phyloP scores from a whole-genome alignment of 2,329 filamentous ascomycete genomes.

The Cladobotryum protrusum region DNA sequence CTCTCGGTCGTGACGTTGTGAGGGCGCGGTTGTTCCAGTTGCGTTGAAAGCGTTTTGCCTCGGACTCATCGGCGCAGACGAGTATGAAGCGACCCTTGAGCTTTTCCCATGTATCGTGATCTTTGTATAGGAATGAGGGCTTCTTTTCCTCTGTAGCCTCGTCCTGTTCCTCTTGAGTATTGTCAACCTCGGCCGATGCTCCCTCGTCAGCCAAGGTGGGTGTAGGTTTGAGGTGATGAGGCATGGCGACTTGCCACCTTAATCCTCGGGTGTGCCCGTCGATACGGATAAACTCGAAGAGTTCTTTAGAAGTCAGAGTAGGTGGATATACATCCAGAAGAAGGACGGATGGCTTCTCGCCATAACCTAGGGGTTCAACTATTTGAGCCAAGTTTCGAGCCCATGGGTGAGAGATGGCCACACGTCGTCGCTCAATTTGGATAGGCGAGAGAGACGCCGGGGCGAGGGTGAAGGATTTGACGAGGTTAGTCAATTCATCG shows the following conservation, averaged over 20 bases:
- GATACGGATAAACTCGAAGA: constrained; percentile 33
- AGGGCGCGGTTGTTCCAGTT: constrained; percentile 34
- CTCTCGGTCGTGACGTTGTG: constrained; percentile 10
- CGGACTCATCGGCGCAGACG: constrained; percentile 23
- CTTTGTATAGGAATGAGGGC: background rate
- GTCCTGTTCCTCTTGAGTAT: constrained; percentile 12
- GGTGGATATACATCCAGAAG: constrained; percentile 26
- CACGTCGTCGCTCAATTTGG: constrained; percentile 15
- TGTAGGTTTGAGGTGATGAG: constrained; percentile 12
- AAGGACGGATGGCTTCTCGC: constrained; percentile 22
- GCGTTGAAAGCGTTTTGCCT: constrained; percentile 36
- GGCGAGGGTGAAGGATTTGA: constrained; percentile 24
- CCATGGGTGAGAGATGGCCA: constrained; percentile 21
- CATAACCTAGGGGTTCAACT: constrained; percentile 17
- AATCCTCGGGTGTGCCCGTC: constrained; percentile 34
- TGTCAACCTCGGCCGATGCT: background rate
- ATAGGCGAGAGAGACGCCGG: constrained; percentile 19
- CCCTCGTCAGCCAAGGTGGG: background rate
- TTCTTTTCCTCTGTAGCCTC: background rate
- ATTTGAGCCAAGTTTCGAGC: constrained; percentile 18
- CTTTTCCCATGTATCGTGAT: constrained; percentile 16
- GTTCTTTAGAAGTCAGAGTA: constrained; percentile 23
- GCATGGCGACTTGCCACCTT: constrained; percentile 19
- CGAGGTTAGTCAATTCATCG: constrained; percentile 11
- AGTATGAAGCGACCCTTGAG: constrained; percentile 27